phyloP scores from a whole-genome alignment of 2,329 filamentous ascomycete genomes.

The Canariomyces notabilis region DNA sequence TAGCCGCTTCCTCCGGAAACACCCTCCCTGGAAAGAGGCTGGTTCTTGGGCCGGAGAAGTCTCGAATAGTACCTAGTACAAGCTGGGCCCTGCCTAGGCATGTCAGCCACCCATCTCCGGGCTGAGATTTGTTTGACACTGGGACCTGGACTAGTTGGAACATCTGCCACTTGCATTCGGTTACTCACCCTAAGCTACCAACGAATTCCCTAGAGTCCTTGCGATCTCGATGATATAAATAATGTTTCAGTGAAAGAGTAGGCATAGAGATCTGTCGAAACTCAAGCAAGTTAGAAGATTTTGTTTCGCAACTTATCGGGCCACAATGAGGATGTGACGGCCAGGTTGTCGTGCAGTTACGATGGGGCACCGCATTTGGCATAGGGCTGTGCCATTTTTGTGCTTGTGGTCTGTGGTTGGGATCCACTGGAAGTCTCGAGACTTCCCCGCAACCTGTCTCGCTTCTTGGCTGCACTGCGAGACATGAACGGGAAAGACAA shows the following conservation, averaged over 20 bases:
- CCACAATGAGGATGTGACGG: too few relatives aligned
- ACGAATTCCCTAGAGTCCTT: not conserved
- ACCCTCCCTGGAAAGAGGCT: constrained; percentile 20
- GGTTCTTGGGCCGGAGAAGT: constrained; percentile 15
- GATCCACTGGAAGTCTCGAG: not conserved
- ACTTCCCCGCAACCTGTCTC: constrained; percentile 5
- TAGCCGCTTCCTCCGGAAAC: constrained; percentile 27
- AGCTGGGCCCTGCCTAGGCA: constrained; percentile 11
- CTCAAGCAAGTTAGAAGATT: too few relatives aligned
- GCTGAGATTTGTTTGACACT: constrained; percentile 6
- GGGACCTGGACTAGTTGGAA: too few relatives aligned
- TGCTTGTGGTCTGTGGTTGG: not conserved
- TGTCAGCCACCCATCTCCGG: constrained; percentile 4
- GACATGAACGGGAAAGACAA: constrained; percentile 22
- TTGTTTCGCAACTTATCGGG: too few relatives aligned
- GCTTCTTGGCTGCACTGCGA: constrained; percentile 18
- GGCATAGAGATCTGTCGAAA: too few relatives aligned
- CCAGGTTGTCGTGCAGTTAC: not conserved
- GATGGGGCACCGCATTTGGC: not conserved
- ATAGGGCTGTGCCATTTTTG: not conserved
- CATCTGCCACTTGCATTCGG: too few relatives aligned
- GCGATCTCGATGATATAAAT: too few relatives aligned
- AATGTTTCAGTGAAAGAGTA: too few relatives aligned
- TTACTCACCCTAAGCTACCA: not conserved
- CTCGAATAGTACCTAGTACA: constrained; percentile 19